Base-by-base conservation (phyloP, 2,329 filamentous ascomycete species). In the Fusarium sambucinum region DNA sequence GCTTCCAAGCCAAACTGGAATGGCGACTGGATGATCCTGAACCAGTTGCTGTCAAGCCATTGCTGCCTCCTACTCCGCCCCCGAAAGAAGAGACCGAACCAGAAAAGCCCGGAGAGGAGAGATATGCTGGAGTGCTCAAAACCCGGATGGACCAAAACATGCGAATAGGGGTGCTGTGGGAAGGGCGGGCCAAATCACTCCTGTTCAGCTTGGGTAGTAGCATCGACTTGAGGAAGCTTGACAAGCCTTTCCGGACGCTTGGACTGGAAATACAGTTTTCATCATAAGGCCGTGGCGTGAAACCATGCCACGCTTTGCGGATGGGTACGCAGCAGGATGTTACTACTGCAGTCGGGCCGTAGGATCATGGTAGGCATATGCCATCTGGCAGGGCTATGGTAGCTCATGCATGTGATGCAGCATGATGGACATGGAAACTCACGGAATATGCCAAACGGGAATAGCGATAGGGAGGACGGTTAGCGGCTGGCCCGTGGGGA, bases 141-240 rank as follows among this genome's bases (percentile, higher is more conserved):
- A 91, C 94, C 44, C 88, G 92, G 50, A 84, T 98, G 53, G 94
- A 97, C 76, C 94, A 97, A 81, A 92, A 94, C 70, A 90, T 93
- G 81, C 90, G 90, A 68, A 88, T 97, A 55, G 92, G 94, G 1
- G 78, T 98, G 51, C 81, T 98, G 23, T 99, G 96, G 95, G 95
- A 98, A 78, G 94, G 95, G 3, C 87, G 94, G 55, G 87, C 96
- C 62, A 97, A 98, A 82, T 95, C 97, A 70, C 82, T 99, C 61
- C 85, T 99, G 59, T 96, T 98, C 77, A 97, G 93, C 73, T 85
- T 97, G 41, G 96, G 96, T 12, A 93, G 93, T 59, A 92, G 89
- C 51, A 88, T 99, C 56, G 94, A 97, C 76, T 84, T 96, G 74
- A 89, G 88, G 74, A 89, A 87, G 73, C 84, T 89, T 68, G 92